These are phyloP conservation scores for Mycena metata DNA, from an alignment of 768 basidiomycete species.

Conservation along the genomic window DNA sequence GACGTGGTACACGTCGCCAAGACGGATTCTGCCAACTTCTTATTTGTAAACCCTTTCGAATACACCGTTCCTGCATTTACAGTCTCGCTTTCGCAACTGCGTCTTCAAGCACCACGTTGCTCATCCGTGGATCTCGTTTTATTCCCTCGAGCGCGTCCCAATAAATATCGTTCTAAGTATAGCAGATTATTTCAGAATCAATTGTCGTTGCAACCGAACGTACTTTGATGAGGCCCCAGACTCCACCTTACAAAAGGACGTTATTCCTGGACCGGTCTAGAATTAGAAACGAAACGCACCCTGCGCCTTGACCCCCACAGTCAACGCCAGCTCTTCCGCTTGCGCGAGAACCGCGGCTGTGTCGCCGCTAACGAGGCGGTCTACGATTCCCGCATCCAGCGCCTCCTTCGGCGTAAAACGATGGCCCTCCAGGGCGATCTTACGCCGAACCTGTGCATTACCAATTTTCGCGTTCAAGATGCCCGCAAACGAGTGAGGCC, in stretches of 20 bases:
- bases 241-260: conserved; percentile 54
- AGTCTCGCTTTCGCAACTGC: conserved; percentile 64
- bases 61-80: conserved; percentile 37
- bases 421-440: conserved; percentile 84
- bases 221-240: conserved; percentile 84
- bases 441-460: conserved; percentile 69
- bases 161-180: conserved; percentile 65
- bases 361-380: conserved; percentile 74
- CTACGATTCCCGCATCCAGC: conserved; percentile 75
- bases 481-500: conserved; percentile 79
- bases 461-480: conserved; percentile 76
- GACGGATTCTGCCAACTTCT: too few species aligned
- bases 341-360: conserved; percentile 72
- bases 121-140: conserved; percentile 51
- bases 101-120: conserved; percentile 59
- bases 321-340: conserved; percentile 73
- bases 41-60: too few species aligned
- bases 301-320: conserved; percentile 63
- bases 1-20: too few species aligned
- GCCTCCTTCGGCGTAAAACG: conserved; percentile 84
- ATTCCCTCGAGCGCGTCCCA: conserved; percentile 64
- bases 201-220: neutral
- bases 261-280: too few species aligned
- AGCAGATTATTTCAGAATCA: too few species aligned
- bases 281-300: conserved; percentile 16